These are phyloP conservation scores for Schizosaccharomyces osmophilus DNA, from an alignment of 805 yeast genomes.

Conservation along the genomic window DNA sequence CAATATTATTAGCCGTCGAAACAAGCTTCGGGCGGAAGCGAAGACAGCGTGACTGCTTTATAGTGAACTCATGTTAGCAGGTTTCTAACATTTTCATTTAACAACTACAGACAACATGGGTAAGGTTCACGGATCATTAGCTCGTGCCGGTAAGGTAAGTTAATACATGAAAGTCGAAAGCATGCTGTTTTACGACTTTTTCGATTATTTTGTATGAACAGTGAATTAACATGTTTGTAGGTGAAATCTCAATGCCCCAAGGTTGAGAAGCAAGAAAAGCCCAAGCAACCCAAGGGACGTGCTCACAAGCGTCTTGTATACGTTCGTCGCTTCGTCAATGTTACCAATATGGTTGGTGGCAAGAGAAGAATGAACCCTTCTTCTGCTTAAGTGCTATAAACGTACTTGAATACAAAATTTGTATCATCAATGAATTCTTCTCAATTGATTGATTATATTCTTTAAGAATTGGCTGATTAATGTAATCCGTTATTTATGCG, in stretches of 20 bases:
- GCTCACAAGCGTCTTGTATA: slow-evolving; percentile 96
- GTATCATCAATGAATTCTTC: no score
- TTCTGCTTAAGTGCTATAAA: neutral
- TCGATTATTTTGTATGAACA: no score
- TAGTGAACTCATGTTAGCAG: neutral
- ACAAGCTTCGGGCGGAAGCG: no score
- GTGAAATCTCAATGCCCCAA: slow-evolving; percentile 14
- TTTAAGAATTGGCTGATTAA: no score
- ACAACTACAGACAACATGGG: neutral
- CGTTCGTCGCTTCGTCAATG: slow-evolving; percentile 97
- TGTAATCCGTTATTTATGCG: no score
- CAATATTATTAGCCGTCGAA: no score
- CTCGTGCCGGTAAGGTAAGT: slow-evolving; percentile 92
- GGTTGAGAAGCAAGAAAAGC: slow-evolving; percentile 84
- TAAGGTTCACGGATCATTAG: slow-evolving; percentile 96
- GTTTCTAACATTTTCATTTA: neutral
- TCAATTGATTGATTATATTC: no score
- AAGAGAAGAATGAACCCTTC: slow-evolving; percentile 36
- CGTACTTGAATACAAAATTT: no score
- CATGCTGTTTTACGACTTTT: no score
- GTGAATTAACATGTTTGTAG: neutral
- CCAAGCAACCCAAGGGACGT: slow-evolving; percentile 90
- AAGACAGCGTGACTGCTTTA: neutral
- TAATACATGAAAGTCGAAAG: no score
- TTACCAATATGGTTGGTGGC: slow-evolving; percentile 64